These are phyloP conservation scores for Pseudoscleropodium purum DNA, from an alignment of 225 moss, liverwort and hornwort genomes.

Conservation along the genomic window DNA sequence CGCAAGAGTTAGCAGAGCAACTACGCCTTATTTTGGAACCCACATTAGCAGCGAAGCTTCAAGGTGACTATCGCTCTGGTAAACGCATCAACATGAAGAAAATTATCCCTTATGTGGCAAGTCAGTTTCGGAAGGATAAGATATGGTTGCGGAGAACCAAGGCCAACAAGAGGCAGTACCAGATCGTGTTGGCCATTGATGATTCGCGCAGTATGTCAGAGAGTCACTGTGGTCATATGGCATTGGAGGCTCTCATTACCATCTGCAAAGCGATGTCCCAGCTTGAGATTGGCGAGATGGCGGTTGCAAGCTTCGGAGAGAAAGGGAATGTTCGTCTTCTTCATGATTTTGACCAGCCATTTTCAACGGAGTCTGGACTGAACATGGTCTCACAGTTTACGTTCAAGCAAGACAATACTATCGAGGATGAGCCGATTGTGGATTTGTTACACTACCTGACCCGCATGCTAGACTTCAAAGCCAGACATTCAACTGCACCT, in stretches of 20 bases:
- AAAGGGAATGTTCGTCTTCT: conserved; percentile 89
- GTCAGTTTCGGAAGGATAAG: conserved; percentile 95
- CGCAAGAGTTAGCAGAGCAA: conserved; percentile 91
- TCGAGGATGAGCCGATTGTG: conserved; percentile 92
- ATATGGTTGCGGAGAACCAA: conserved; percentile 98
- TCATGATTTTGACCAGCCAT: conserved; percentile 88
- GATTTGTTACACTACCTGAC: conserved; percentile 79
- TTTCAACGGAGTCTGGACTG: conserved; percentile 79
- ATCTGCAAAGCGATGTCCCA: conserved; percentile 98
- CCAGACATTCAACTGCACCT: conserved; percentile 46
- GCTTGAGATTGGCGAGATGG: conserved; percentile 97
- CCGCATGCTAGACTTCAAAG: conserved; percentile 72
- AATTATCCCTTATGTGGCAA: conserved; percentile 91
- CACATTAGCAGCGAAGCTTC: conserved; percentile 76
- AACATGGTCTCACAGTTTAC: conserved; percentile 85
- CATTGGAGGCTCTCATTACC: conserved; percentile 91
- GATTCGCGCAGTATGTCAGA: conserved; percentile 99
- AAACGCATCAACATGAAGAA: conserved; percentile 99
- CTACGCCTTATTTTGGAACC: conserved; percentile 92
- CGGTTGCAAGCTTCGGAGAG: conserved; percentile 91
- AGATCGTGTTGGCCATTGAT: conserved; percentile 89
- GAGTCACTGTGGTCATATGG: conserved; percentile 89
- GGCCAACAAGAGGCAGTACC: conserved; percentile 93
- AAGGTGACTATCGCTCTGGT: conserved; percentile 92
- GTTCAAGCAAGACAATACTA: conserved; percentile 93